Base-by-base conservation (phyloP, 768 basidiomycete species). In the Rubroboletus satanas region DNA sequence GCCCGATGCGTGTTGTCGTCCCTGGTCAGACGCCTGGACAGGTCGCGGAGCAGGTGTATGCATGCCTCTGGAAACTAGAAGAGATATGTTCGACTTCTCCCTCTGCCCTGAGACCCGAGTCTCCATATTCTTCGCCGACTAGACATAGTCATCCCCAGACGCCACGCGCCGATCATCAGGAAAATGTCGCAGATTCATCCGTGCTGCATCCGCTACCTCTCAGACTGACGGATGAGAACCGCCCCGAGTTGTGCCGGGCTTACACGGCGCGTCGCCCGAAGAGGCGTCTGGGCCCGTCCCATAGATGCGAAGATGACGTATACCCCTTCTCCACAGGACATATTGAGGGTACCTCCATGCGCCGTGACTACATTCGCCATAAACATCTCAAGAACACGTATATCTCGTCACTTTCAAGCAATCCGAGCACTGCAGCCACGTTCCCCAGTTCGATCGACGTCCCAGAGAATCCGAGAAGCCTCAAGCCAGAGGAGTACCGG, bases 1-100 rank as follows among this genome's bases (percentile, higher is more conserved):
- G 39, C 5, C 74, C 76, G 33, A 60, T 64, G 18, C 68, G 76
- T 7, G 59, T 75, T 33, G 59, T 77, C 17, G 72, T 74, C 3
- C 75, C 77, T 36, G 71, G 74, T 11, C 73, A 72, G 60, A 62
- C 63, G 4, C 17, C 52, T 6, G 65, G 56, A 56, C 44, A 67
- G 41, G 60, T 71, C 21, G 59, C 61, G 5, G 23, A 46, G 29
- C 52, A 60, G 26, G 62, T 73, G 10, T 61, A 58, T 37, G 47
- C 46, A 15, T 54, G 70, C 46, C 39, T 73, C 4, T 28, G 36
- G 38, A 59, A 51, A 14, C 31, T 71, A 4, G 67, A 54, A 38
- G 64, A 58, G 31, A 59, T 62, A 36, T 52, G 21, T 42, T 45
- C 58, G 23, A 17, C 21, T 31, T n/a, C 29, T 33, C 15, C 45